These are phyloP conservation scores for Phoenix dactylifera DNA, from an alignment of 176 grass and related monocot genomes.

Conservation along the genomic window DNA sequence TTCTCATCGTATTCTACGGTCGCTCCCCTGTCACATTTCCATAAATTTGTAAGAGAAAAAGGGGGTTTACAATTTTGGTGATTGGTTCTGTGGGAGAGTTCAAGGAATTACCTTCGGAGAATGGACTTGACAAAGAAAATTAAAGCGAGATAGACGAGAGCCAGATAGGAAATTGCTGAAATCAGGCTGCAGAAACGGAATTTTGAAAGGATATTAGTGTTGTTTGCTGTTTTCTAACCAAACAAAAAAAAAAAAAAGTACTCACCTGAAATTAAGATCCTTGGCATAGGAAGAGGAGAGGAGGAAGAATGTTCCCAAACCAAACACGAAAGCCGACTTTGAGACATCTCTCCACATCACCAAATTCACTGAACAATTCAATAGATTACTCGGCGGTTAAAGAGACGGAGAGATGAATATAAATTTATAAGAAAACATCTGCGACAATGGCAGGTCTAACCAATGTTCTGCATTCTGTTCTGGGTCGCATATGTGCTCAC, in stretches of 20 bases:
- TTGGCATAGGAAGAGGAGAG: constrained; percentile 78
- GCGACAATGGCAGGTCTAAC: constrained; percentile 8
- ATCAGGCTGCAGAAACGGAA: constrained; percentile 41
- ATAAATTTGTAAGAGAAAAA: too few species aligned
- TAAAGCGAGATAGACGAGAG: constrained; percentile 74
- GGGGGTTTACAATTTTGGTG: too few species aligned
- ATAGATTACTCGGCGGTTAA: neutral
- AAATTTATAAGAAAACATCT: too few species aligned
- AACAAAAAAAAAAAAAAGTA: too few species aligned
- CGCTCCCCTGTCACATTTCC: constrained; percentile 36
- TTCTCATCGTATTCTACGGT: constrained; percentile 32
- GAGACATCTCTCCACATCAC: constrained; percentile 97
- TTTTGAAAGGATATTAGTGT: too few species aligned
- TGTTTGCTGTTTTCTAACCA: too few species aligned
- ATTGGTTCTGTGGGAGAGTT: too few species aligned
- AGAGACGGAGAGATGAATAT: neutral
- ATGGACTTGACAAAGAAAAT: constrained; percentile 70
- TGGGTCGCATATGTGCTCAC: constrained; percentile 26
- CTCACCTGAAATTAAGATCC: constrained; percentile 81
- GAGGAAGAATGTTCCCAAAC: constrained; percentile 76
- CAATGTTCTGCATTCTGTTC: constrained; percentile 75
- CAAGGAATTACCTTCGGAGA: constrained; percentile 50
- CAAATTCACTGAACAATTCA: constrained; percentile 59
- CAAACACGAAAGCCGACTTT: constrained; percentile 84
- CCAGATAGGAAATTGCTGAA: constrained; percentile 67